A percentile compares a stretch with the other conserved stretches of the same genome.
phyloP scores from a whole-genome alignment of 2,329 filamentous ascomycete genomes.

The Thyridium curvatum region DNA sequence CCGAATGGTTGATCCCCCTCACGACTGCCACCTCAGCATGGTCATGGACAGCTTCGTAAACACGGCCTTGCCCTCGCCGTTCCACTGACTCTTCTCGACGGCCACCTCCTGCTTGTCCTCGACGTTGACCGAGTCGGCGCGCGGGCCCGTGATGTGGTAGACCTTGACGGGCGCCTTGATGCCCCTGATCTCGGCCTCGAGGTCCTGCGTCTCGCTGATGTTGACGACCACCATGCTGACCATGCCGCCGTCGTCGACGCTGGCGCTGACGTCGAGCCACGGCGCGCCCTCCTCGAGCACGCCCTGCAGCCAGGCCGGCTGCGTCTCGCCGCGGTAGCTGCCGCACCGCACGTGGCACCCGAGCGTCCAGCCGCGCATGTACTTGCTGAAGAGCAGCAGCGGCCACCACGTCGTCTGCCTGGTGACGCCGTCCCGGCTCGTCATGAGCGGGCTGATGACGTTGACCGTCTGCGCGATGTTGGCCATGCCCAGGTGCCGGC shows the following conservation, averaged over 20 bases:
- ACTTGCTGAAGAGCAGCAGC: conserved; percentile 59
- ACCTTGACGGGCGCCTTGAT: conserved; percentile 47
- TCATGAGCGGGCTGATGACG: conserved; percentile 73
- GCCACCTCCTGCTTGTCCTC: conserved; percentile 50
- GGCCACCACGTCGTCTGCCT: conserved; percentile 76
- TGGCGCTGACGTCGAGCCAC: conserved; percentile 63
- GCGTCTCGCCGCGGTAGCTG: conserved; percentile 61
- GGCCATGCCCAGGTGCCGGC: conserved; percentile 66
- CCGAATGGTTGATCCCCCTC: too few relatives aligned
- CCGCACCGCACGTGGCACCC: conserved; percentile 57
- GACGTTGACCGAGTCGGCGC: conserved; percentile 55
- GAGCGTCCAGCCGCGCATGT: conserved; percentile 68
- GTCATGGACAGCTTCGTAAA: conserved; percentile 69
- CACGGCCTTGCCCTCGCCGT: conserved; percentile 52
- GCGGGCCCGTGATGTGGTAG: conserved; percentile 54
- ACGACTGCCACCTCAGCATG: conserved; percentile 46
- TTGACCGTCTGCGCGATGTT: conserved; percentile 75
- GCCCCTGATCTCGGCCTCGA: conserved; percentile 55
- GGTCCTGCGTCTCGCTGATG: conserved; percentile 53
- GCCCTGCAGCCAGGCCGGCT: conserved; percentile 58
- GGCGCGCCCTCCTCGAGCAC: conserved; percentile 59
- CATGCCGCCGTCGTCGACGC: conserved; percentile 49
- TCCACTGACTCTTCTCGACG: conserved; percentile 49
- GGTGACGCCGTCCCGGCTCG: conserved; percentile 53
- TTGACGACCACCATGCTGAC: conserved; percentile 70